Evolutionary conservation across 2,329 filamentous ascomycete species (phyloP).

Genomic region (Colletotrichum euphorbiae): DNA sequence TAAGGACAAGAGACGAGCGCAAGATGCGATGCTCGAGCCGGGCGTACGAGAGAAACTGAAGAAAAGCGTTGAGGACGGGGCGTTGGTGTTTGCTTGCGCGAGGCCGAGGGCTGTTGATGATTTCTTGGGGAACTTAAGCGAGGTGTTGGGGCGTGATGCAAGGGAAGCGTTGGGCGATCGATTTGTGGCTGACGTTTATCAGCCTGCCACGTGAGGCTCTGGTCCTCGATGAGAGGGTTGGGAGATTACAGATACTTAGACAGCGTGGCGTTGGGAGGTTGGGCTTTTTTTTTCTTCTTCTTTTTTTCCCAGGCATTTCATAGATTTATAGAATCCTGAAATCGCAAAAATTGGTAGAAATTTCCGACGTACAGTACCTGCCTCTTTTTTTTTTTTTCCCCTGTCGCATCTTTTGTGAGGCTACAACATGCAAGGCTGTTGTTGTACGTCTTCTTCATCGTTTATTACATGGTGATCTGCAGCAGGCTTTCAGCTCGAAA

Average conservation of each 20-base stretch:
- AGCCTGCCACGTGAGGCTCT: constrained; percentile 29
- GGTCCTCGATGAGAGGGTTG: background rate
- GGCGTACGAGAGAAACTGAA: constrained; percentile 21
- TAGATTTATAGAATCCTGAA: no score
- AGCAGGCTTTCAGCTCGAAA: no score
- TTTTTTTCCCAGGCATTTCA: no score
- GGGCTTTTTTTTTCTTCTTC: background rate
- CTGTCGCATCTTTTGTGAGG: no score
- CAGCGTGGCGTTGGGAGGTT: constrained; percentile 12
- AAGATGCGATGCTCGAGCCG: constrained; percentile 36
- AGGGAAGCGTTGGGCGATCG: constrained; percentile 36
- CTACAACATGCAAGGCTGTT: no score
- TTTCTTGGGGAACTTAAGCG: constrained; percentile 31
- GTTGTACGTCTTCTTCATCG: no score
- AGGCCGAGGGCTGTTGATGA: constrained; percentile 35
- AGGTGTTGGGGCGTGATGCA: constrained; percentile 33
- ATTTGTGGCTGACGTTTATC: constrained; percentile 36
- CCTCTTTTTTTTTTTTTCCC: no score
- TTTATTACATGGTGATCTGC: no score
- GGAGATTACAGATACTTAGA: background rate
- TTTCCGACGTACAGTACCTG: no score
- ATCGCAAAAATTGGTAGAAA: no score
- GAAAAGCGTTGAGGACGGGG: constrained; percentile 26
- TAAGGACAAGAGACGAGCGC: constrained; percentile 28
- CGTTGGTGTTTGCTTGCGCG: constrained; percentile 37